Evolutionary conservation across 441 rosid species (phyloP).

Genomic region (Populus hybrid): DNA sequence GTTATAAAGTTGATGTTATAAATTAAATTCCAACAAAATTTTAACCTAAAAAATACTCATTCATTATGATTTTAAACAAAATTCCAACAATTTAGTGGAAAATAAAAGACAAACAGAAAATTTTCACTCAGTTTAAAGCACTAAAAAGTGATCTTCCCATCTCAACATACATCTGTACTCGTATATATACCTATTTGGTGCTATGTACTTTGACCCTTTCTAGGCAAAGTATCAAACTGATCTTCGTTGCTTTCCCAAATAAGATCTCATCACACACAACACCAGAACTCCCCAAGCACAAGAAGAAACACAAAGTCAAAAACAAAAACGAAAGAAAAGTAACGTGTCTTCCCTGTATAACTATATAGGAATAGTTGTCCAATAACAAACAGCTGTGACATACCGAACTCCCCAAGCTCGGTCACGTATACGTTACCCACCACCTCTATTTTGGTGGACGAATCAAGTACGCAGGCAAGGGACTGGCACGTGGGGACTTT

Average conservation of each 20-base stretch:
- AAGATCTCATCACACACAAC: neutral
- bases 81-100: neutral
- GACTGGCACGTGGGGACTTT: constrained; percentile 72
- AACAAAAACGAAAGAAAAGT: neutral
- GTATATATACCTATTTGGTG: too few relatives aligned
- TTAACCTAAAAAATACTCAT: too few relatives aligned
- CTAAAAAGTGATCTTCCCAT: too few relatives aligned
- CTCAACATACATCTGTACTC: too few relatives aligned
- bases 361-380: neutral
- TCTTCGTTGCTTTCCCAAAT: neutral
- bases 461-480: constrained; percentile 44
- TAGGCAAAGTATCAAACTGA: neutral
- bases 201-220: neutral
- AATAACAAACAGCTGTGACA: neutral
- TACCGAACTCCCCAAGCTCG: neutral
- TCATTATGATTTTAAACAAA: too few relatives aligned
- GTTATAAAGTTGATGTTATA: too few relatives aligned
- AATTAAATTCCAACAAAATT: too few relatives aligned
- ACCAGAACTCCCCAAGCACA: neutral
- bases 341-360: neutral
- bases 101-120: too few relatives aligned
- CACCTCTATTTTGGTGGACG: neutral
- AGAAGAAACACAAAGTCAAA: neutral
- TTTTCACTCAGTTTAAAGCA: too few relatives aligned
- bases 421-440: neutral